These are phyloP conservation scores for Komagataella phaffii DNA, from an alignment of 805 yeast species.

Conservation along the genomic window DNA sequence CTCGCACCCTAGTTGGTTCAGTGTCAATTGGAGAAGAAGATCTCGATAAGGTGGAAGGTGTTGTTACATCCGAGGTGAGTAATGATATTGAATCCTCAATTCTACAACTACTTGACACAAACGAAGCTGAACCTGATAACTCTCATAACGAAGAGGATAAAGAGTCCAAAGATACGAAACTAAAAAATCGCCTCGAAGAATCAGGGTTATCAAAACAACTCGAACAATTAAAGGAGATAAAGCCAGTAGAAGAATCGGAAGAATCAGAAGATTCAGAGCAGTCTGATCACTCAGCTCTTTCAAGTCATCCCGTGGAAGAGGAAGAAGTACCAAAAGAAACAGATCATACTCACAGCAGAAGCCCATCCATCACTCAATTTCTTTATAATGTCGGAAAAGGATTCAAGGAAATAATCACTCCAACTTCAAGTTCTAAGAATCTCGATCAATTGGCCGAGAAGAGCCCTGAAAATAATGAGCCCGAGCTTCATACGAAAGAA, in stretches of 20 bases:
- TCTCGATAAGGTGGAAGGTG: background rate
- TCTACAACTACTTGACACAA: background rate
- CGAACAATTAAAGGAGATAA: background rate
- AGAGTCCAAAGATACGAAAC: background rate
- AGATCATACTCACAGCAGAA: background rate
- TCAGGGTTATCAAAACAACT: background rate
- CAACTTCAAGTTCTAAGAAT: background rate
- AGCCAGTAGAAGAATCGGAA: background rate
- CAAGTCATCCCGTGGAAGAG: background rate
- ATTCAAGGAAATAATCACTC: background rate
- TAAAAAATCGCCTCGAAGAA: background rate
- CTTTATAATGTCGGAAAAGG: background rate
- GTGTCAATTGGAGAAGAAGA: background rate
- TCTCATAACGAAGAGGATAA: background rate
- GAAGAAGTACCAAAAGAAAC: background rate
- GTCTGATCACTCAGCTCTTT: background rate
- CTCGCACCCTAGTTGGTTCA: background rate
- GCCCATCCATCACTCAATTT: background rate
- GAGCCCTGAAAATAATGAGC: background rate
- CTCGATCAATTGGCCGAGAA: background rate
- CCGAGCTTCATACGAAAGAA: background rate
- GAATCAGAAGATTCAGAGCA: background rate
- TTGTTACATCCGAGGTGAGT: background rate
- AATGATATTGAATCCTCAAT: slow-evolving; percentile 1
- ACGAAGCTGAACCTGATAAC: background rate